Conservation (phyloP, 2,329 filamentous ascomycete species). For the Orbilia ellipsospora region DNA sequence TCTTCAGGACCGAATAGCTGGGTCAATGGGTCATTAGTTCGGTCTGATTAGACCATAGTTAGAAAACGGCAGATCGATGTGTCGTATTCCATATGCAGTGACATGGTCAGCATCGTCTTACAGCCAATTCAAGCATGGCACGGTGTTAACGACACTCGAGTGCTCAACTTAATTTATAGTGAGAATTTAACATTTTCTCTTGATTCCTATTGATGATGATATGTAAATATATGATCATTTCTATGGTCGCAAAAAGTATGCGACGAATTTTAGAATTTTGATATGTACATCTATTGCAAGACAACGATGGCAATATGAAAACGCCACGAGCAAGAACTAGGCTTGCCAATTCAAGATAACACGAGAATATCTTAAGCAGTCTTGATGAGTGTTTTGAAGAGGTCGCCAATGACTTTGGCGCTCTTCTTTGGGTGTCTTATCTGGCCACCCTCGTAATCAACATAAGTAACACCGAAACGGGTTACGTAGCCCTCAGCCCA, state of each 20-base stretch:
- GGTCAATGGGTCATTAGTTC: not conserved
- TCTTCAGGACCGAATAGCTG: conserved; percentile 5
- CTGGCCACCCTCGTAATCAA: conserved; percentile 83
- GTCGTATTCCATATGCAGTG: too few species aligned
- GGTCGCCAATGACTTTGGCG: conserved; percentile 74
- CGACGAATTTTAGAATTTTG: not conserved
- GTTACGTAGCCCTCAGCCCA: conserved; percentile 94
- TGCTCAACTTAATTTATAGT: too few species aligned
- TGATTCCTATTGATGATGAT: too few species aligned
- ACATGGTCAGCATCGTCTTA: too few species aligned
- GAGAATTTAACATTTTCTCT: too few species aligned
- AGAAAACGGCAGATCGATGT: too few species aligned
- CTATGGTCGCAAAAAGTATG: too few species aligned
- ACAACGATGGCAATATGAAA: conserved; percentile 18
- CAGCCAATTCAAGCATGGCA: too few species aligned
- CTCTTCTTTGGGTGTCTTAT: conserved; percentile 87
- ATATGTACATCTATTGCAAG: conserved; percentile 41
- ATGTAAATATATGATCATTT: too few species aligned
- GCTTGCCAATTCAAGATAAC: conserved; percentile 25
- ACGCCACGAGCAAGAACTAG: conserved; percentile 31
- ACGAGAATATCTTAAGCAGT: conserved; percentile 65
- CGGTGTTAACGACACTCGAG: too few species aligned
- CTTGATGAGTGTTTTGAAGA: conserved; percentile 78
- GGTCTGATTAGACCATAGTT: too few species aligned
- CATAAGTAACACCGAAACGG: conserved; percentile 83